Percentiles rank a stretch among this genome's conserved stretches.
phyloP scores from a whole-genome alignment of 257 asterid genomes.

The Paraleonurus japonicus region DNA sequence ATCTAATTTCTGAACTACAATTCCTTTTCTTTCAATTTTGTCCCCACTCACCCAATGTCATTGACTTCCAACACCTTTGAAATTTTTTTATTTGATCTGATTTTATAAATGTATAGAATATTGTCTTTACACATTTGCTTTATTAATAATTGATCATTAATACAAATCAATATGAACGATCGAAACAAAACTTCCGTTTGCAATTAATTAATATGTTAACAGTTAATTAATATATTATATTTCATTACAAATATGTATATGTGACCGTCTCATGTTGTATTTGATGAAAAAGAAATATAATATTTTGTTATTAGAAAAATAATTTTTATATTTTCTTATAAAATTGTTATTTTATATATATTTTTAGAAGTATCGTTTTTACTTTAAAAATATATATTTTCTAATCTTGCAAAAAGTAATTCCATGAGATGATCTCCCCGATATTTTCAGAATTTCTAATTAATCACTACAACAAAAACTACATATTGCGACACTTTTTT shows the following conservation, averaged over 20 bases:
- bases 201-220: not conserved
- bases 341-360: too few relatives aligned
- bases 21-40: conserved; percentile 26
- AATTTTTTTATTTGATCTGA: not conserved
- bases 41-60: conserved; percentile 21
- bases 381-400: too few relatives aligned
- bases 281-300: not conserved
- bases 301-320: too few relatives aligned
- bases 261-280: not conserved
- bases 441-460: not conserved
- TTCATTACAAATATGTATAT: too few relatives aligned
- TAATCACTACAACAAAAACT: too few relatives aligned
- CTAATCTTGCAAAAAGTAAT: too few relatives aligned
- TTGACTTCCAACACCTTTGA: not conserved
- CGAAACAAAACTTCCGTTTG: not conserved
- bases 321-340: too few relatives aligned
- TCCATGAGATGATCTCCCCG: not conserved
- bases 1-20: not conserved
- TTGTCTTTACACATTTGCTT: not conserved
- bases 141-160: not conserved
- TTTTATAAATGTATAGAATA: not conserved
- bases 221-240: not conserved
- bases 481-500: too few relatives aligned
- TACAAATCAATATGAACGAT: not conserved
- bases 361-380: not conserved